phyloP scores from a whole-genome alignment of 1,139 yeast genomes.

The Yamadazyma dendronema region DNA sequence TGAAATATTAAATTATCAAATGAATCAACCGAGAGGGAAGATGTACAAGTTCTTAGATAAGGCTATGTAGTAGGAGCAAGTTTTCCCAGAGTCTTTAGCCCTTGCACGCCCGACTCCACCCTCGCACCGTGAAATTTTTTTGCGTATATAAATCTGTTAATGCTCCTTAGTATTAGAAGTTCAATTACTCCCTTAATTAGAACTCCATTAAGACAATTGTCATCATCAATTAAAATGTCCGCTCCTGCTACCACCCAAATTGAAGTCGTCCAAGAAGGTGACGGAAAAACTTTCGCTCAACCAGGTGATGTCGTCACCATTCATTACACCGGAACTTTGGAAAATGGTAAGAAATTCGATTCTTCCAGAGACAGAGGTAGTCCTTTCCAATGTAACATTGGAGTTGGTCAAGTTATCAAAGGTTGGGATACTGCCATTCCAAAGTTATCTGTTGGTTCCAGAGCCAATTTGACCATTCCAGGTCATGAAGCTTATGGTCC shows the following conservation, averaged over 20 bases:
- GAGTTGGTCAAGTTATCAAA: constrained; percentile 92
- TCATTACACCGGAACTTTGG: constrained; percentile 94
- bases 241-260: constrained; percentile 44
- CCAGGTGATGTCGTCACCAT: constrained; percentile 85
- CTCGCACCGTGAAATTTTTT: too few species aligned
- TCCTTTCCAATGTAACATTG: constrained; percentile 91
- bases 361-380: constrained; percentile 90
- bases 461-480: constrained; percentile 88
- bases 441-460: constrained; percentile 86
- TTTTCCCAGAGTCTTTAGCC: too few species aligned
- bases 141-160: not conserved
- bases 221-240: constrained; percentile 25
- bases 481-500: constrained; percentile 92
- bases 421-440: constrained; percentile 98
- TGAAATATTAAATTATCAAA: too few species aligned
- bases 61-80: too few species aligned
- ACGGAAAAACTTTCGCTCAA: constrained; percentile 83
- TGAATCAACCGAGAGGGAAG: too few species aligned
- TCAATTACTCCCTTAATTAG: not conserved
- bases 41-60: too few species aligned
- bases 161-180: constrained; percentile 1
- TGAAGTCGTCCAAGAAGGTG: constrained; percentile 58
- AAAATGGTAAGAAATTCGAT: constrained; percentile 92
- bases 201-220: constrained; percentile 4
- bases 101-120: too few species aligned